These are phyloP conservation scores for Glycine tomentella DNA, from an alignment of 306 rosid genomes.

Conservation along the genomic window DNA sequence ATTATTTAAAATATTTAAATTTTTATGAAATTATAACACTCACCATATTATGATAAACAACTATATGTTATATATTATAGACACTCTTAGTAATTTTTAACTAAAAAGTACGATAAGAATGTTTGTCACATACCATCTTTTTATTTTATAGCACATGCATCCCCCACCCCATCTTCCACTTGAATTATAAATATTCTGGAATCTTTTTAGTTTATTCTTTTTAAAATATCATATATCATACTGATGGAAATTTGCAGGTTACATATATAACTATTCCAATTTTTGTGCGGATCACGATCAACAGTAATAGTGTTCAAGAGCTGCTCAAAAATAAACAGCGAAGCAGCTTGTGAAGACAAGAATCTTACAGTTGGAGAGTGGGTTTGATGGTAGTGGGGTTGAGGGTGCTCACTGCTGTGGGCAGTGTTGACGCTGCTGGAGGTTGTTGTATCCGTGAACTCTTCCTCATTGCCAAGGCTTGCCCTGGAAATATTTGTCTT, in stretches of 20 bases:
- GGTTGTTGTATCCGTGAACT: conserved; percentile 63
- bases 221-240: not conserved
- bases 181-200: not conserved
- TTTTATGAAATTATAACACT: too few relatives aligned
- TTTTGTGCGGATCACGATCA: not conserved
- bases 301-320: not conserved
- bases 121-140: not conserved
- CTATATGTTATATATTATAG: too few relatives aligned
- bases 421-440: conserved; percentile 51
- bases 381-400: conserved; percentile 63
- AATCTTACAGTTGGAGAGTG: conserved; percentile 87
- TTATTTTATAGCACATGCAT: not conserved
- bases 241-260: not conserved
- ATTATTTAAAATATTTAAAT: too few relatives aligned
- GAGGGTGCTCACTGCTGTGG: conserved; percentile 56
- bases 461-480: conserved; percentile 97
- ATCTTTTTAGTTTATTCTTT: too few relatives aligned
- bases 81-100: not conserved
- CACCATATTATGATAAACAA: too few relatives aligned
- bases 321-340: conserved; percentile 1
- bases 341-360: conserved; percentile 1
- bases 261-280: not conserved
- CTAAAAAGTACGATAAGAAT: not conserved
- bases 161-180: not conserved
- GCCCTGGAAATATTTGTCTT: conserved; percentile 85